Base-by-base conservation (phyloP, 768 basidiomycete species). In the Termitomyces sp. region DNA sequence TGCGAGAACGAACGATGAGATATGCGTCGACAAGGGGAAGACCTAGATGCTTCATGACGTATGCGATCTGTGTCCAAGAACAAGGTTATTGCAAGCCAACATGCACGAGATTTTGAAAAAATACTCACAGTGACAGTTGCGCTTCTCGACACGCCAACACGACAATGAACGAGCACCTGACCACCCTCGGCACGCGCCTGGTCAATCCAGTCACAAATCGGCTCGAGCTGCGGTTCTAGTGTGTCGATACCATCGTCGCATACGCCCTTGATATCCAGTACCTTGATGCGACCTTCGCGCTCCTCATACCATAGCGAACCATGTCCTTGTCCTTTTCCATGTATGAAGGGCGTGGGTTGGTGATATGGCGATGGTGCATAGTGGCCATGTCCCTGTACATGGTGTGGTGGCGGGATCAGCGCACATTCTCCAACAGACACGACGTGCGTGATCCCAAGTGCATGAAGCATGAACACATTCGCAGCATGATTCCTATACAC, bases 161-260 rank as follows among this genome's bases (percentile, higher is more conserved):
- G 82, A 70, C 96, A 98, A 70, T 98, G 96, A 7, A 98, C 94
- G 49, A 98, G 78, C 32, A 96, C 88, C 65, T 90, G 89, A 2
- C 96, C 96, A 7, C 95, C 94, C 47, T 85, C 81, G 32, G 73
- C 69, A 38, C 92, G 75, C 40, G 94, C 96, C 48, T 82, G 78
- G 63, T 96, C 93, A 62, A 98, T 98, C 91, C 94, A 98, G 43
- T 86, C 88, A 65, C 93, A 93, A 39, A 96, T 90, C 2, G 88
- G 86, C 56, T 85, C 85, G 31, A 98, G 79, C 69, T 94, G 88
- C 6, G 91, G 92, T 63, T 92, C 87, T 27, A 98, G 81, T 27
- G 91, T 92, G 70, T 96, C 94, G 67, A 97, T 96, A 3, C 96
- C 96, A 66, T 98, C 96, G 69, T 98, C 96, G 64, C 92, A 91